These are phyloP conservation scores for Clonostachys rhizophaga DNA, from an alignment of 2,329 filamentous ascomycete genomes.

Conservation along the genomic window DNA sequence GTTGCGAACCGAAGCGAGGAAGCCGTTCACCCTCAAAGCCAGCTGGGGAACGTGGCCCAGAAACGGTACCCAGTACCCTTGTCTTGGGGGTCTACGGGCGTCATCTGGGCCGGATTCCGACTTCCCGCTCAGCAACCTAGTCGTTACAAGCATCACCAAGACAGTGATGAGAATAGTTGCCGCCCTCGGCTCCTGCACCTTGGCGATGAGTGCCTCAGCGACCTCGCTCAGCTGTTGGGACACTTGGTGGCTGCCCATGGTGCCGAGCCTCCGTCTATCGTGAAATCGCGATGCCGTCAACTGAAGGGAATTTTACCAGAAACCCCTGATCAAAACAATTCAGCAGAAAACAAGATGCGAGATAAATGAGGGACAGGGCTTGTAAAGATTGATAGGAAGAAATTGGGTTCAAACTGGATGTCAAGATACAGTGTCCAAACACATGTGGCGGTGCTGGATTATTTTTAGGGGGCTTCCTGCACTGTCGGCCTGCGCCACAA, in stretches of 20 bases:
- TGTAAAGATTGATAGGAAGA: too few relatives aligned
- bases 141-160: slow-evolving; percentile 16
- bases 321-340: too few relatives aligned
- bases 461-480: too few relatives aligned
- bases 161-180: slow-evolving; percentile 13
- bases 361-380: too few relatives aligned
- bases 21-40: slow-evolving; percentile 15
- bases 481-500: too few relatives aligned
- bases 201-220: not conserved
- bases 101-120: slow-evolving; percentile 2
- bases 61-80: slow-evolving; percentile 27
- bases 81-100: slow-evolving; percentile 6
- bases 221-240: too few relatives aligned
- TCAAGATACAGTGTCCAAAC: too few relatives aligned
- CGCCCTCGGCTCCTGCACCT: slow-evolving; percentile 11
- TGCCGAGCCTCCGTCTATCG: not conserved
- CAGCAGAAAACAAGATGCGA: too few relatives aligned
- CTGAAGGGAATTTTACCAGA: too few relatives aligned
- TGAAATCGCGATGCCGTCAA: not conserved
- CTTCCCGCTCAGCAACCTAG: slow-evolving; percentile 7
- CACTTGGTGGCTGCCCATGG: not conserved
- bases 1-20: slow-evolving; percentile 20
- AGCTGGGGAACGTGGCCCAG: slow-evolving; percentile 27
- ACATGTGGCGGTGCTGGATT: too few relatives aligned
- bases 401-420: too few relatives aligned